Evolutionary conservation across 345 rosid genomes (phyloP).

Genomic region (Eucalyptus regnans): DNA sequence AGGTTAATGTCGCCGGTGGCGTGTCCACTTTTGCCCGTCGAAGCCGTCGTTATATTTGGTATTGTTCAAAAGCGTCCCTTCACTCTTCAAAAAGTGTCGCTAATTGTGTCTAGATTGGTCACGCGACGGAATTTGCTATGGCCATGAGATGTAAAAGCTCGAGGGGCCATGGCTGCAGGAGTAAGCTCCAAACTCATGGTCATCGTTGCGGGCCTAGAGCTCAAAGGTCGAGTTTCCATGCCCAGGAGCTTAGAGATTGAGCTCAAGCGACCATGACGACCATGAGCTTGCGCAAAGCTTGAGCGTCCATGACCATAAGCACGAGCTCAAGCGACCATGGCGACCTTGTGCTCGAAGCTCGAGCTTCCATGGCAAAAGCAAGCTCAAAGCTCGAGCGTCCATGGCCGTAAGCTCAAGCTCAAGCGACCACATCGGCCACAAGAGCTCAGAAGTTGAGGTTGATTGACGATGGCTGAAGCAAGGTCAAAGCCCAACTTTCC

Average conservation of each 20-base stretch:
- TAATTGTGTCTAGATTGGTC: neutral
- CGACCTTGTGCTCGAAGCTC: rapidly evolving
- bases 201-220: neutral
- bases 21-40: neutral
- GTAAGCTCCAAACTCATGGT: neutral
- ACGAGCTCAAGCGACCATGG: neutral
- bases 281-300: neutral
- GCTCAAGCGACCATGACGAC: neutral
- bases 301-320: neutral
- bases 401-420: neutral
- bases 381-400: neutral
- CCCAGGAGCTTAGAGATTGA: neutral
- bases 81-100: neutral
- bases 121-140: neutral
- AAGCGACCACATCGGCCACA: too few relatives aligned
- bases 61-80: neutral
- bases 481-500: too few relatives aligned
- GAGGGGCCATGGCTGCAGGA: neutral
- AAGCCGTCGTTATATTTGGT: neutral
- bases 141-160: neutral
- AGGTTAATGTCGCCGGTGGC: neutral
- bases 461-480: too few relatives aligned
- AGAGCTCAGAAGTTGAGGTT: too few relatives aligned
- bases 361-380: neutral
- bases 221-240: neutral